Percentiles rank a stretch among this genome's conserved stretches.
Evolutionary conservation across 2,329 filamentous ascomycete genomes (phyloP).

Genomic region (Neonectria neomacrospora): DNA sequence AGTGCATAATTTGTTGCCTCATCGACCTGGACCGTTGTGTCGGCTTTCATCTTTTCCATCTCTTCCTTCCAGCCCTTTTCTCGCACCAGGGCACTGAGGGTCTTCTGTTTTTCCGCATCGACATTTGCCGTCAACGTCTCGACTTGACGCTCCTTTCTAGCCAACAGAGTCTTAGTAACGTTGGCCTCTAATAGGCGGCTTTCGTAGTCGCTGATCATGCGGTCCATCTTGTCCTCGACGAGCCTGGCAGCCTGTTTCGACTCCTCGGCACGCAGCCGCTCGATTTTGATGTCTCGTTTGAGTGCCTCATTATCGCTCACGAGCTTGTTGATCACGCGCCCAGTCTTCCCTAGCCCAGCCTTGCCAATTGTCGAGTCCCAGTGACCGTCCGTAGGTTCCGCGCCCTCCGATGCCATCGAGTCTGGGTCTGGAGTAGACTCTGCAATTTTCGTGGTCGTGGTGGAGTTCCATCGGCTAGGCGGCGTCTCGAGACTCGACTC

Average conservation of each 20-base stretch:
- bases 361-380: slow-evolving; percentile 78
- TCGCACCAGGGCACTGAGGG: slow-evolving; percentile 67
- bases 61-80: slow-evolving; percentile 72
- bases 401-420: slow-evolving; percentile 46
- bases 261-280: slow-evolving; percentile 74
- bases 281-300: slow-evolving; percentile 77
- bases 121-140: slow-evolving; percentile 73
- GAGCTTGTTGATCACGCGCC: slow-evolving; percentile 82
- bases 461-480: slow-evolving; percentile 48
- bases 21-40: slow-evolving; percentile 72
- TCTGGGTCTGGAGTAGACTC: slow-evolving; percentile 46
- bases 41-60: slow-evolving; percentile 69
- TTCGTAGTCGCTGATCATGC: slow-evolving; percentile 75
- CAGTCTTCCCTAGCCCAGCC: slow-evolving; percentile 78
- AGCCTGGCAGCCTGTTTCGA: slow-evolving; percentile 75
- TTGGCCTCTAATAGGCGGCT: slow-evolving; percentile 74
- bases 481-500: slow-evolving; percentile 43
- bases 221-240: slow-evolving; percentile 77
- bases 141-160: slow-evolving; percentile 79
- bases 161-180: slow-evolving; percentile 76
- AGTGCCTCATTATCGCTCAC: slow-evolving; percentile 84
- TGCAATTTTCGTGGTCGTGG: slow-evolving; percentile 47
- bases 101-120: slow-evolving; percentile 71
- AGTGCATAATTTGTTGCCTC: slow-evolving; percentile 72
- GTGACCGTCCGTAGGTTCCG: slow-evolving; percentile 51